Evolutionary conservation across 352 stramenopile species (phyloP), one percentile per base, ranked within the genome.

Genomic region (Globisporangium splendens): DNA sequence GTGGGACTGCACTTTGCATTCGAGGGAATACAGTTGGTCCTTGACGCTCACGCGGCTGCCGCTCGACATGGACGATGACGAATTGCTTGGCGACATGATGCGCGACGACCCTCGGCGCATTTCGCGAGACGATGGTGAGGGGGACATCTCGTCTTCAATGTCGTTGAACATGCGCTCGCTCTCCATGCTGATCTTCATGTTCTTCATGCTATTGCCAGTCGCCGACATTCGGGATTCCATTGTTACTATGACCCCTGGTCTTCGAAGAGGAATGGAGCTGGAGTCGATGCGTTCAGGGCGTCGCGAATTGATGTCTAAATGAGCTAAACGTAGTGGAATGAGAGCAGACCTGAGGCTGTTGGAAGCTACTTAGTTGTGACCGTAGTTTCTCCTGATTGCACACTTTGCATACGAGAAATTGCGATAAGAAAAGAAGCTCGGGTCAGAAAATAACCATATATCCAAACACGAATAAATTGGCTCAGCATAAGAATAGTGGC

Each of bases 181-280:
- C 21, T 88, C 80, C 78, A 90, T 90, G 55, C 70, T 85, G 66
- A 90, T 84, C 70, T 88, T 90, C 76, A 90, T 87, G 73, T 71
- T 80, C 70, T 90, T 90, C 70, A 88, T 87, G 68, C 73, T 86
- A 67, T 67, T 81, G 63, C 67, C 72, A 7, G 63, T 72, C 50
- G 65, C 66, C 39, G 76, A 86, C 62, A 88, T 63, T 55, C 80
- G 78, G 47, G 74, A 83, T 50, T 89, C 78, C 81, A 91, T 89
- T 22, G 57, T 63, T 43, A 21, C 35, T n/a, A n/a, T n/a, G 2
- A 5, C 5, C 5, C 38, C 10, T 43, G 38, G 38, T 10, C 14
- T 43, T 43, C 38, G 38, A 43, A 35, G 24, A 49, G 11, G 50
- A 59, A 12, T 47, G 42, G 35, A 14, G 39, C 14, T 46, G 60